Evolutionary conservation across 2,329 filamentous ascomycete species (phyloP).

Genomic region (Hymenoscyphus fructigenus): DNA sequence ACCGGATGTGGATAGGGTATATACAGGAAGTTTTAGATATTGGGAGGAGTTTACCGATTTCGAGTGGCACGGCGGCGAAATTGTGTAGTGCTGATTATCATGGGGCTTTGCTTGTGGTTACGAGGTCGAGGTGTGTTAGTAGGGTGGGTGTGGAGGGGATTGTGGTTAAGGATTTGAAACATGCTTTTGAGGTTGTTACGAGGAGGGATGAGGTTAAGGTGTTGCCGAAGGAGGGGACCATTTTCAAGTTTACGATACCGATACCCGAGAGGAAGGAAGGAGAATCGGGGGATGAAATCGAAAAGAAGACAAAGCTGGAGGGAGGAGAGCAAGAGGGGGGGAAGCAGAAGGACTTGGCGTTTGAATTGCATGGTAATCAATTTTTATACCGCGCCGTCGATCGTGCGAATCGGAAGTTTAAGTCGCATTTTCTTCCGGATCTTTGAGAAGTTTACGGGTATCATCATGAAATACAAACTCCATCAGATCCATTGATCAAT

Average conservation of each 20-base stretch:
- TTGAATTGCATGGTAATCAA: constrained; percentile 85
- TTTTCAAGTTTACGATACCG: constrained; percentile 76
- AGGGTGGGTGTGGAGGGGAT: constrained; percentile 84
- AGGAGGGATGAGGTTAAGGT: constrained; percentile 67
- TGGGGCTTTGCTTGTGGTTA: constrained; percentile 79
- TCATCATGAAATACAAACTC: neutral
- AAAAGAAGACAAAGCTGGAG: constrained; percentile 23
- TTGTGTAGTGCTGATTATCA: constrained; percentile 87
- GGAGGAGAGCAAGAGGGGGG: constrained; percentile 9
- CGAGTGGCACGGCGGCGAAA: constrained; percentile 61
- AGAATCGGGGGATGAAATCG: constrained; percentile 19
- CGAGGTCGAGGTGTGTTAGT: constrained; percentile 75
- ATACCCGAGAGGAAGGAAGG: constrained; percentile 25
- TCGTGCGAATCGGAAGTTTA: constrained; percentile 88
- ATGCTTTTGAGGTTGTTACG: constrained; percentile 82
- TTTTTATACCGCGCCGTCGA: constrained; percentile 82
- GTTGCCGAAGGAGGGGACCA: constrained; percentile 85
- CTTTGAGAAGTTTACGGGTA: constrained; percentile 51
- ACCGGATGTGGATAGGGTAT: constrained; percentile 80
- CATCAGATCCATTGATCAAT: neutral
- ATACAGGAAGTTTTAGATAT: constrained; percentile 76
- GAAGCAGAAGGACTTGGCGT: constrained; percentile 55
- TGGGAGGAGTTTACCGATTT: constrained; percentile 28
- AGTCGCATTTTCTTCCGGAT: constrained; percentile 74
- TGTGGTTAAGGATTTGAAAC: constrained; percentile 84